A percentile compares a stretch with the other conserved stretches of the same genome.
Conservation (phyloP, 1,284 basidiomycete species). For the Ustilago lituana region DNA sequence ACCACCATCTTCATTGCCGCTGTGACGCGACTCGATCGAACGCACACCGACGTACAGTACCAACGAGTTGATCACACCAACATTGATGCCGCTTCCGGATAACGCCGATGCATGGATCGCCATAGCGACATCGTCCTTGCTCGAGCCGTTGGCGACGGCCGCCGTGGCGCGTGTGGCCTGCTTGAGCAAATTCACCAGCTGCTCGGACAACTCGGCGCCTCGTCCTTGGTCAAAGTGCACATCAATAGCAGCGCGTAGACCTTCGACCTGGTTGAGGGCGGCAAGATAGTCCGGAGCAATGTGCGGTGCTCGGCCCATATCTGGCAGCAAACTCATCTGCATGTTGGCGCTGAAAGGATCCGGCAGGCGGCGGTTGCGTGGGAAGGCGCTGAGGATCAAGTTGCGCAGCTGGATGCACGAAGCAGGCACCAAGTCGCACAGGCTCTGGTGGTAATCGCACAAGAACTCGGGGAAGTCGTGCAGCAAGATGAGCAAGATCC, state of each 20-base stretch:
- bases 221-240: slow-evolving; percentile 32
- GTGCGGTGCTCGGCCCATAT: slow-evolving; percentile 88
- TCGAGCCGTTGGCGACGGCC: slow-evolving; percentile 3
- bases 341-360: slow-evolving; percentile 76
- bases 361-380: slow-evolving; percentile 80
- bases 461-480: slow-evolving; percentile 99
- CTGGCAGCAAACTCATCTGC: slow-evolving; percentile 75
- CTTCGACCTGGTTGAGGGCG: slow-evolving; percentile 75
- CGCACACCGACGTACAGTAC: slow-evolving; percentile 94
- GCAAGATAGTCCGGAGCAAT: slow-evolving; percentile 89
- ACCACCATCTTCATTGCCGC: slow-evolving; percentile 78
- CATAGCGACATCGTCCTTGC: slow-evolving; percentile 23
- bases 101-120: slow-evolving; percentile 4
- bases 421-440: slow-evolving; percentile 90
- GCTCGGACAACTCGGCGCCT: slow-evolving; percentile 21
- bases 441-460: slow-evolving; percentile 93
- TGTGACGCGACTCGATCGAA: slow-evolving; percentile 74
- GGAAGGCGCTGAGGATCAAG: slow-evolving; percentile 94
- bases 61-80: slow-evolving; percentile 86
- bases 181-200: slow-evolving; percentile 24
- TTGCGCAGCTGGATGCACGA: slow-evolving; percentile 96
- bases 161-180: slow-evolving; percentile 6
- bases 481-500: slow-evolving; percentile 89
- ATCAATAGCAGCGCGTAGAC: slow-evolving; percentile 35
- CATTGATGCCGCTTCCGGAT: slow-evolving; percentile 79